These are phyloP conservation scores for Cladosporium cucumerinum DNA, from an alignment of 2,329 filamentous ascomycete genomes.

Conservation along the genomic window DNA sequence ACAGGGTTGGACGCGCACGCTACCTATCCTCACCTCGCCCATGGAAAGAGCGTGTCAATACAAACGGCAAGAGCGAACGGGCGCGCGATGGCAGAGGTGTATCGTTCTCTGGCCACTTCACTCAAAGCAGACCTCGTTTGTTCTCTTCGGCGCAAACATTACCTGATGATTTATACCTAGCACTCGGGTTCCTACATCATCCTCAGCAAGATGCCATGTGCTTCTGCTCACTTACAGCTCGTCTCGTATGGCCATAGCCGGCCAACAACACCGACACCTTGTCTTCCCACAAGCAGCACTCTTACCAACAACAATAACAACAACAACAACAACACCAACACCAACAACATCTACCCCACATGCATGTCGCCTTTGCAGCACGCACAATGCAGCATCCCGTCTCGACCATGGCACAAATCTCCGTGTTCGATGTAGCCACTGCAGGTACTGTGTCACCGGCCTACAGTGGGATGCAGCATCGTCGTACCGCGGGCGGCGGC, in stretches of 20 bases:
- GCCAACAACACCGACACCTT: not conserved
- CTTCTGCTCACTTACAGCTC: not conserved
- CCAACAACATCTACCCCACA: not conserved
- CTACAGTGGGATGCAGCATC: not conserved
- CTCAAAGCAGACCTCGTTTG: not conserved
- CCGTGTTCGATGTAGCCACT: not conserved
- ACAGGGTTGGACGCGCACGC: not conserved
- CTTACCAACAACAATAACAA: not conserved
- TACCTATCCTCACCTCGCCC: not conserved
- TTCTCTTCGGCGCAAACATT: not conserved
- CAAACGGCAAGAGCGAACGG: conserved; percentile 14
- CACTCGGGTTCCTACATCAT: not conserved
- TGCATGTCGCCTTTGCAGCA: not conserved
- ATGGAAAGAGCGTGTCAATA: not conserved
- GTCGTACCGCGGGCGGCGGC: conserved; percentile 2
- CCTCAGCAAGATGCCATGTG: not conserved
- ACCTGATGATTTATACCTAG: not conserved
- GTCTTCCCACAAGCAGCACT: not conserved
- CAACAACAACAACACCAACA: not conserved
- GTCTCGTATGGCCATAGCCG: not conserved
- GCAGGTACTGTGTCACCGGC: conserved; percentile 2
- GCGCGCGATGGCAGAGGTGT: not conserved
- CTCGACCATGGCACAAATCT: not conserved
- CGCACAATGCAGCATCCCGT: not conserved
- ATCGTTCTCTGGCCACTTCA: not conserved